Base-by-base conservation (phyloP, 139 green algal genomes). In the Chlorella sp. region DNA sequence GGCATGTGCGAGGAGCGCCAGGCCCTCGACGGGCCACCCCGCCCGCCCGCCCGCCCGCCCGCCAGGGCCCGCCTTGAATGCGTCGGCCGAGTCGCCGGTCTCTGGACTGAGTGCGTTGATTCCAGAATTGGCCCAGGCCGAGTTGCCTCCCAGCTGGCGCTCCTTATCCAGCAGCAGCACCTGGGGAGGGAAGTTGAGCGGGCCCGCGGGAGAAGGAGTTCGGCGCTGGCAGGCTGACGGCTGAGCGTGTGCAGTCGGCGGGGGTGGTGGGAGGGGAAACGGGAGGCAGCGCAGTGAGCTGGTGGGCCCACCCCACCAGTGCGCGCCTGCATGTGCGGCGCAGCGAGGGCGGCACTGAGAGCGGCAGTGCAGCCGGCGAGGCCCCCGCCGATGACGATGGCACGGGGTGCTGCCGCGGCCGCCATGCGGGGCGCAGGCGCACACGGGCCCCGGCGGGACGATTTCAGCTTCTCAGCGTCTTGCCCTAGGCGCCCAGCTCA, bases 71-170 rank as follows among this genome's bases (percentile, higher is more conserved):
- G 8, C n/a, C 29, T 63, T 63, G 29, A 63, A 63, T n/a, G 25
- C 38, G 56, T n/a, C 56, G 25, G 56, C 56, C n/a, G n/a, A 40
- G 56, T 63, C 56, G 1, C 56, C 56, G 7, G 36, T n/a, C 29
- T 41, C 56, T 14, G 56, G 56, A 17, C 8, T 63, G n/a, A 63
- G 56, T 29, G 56, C 56, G 29, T 63, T 63, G 56, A 63, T 63
- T n/a, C 56, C 56, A 29, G 29, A 41, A 29, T 63, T 63, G 3
- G 56, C 56, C 56, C n/a, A 23, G 56, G 56, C 56, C 21, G n/a
- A 41, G 56, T 63, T 63, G 56, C 56, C 56, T 14, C 56, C 56
- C 56, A 25, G n/a, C 29, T 12, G 7, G 5, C 14, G 19, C 56
- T 63, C 56, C 56, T 63, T 63, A 7, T 63, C 56, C 25, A 63